phyloP scores from a whole-genome alignment of 352 stramenopile species.

The Stramenopiles sp. region DNA sequence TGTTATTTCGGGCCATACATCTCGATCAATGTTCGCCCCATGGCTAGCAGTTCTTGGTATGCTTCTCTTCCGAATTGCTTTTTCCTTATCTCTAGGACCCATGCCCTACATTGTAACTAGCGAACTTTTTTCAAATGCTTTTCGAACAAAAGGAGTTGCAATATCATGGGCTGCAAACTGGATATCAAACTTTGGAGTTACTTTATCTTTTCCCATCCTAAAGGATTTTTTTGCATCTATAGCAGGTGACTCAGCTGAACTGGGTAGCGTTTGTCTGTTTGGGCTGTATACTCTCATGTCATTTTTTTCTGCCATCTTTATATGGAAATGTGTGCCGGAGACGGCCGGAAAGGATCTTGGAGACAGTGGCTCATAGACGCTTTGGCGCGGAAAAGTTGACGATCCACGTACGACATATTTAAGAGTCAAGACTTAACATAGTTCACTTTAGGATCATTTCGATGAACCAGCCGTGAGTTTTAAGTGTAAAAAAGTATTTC shows the following conservation, averaged over 20 bases:
- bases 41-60: conserved; percentile 13
- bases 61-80: conserved; percentile 9
- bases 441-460: too few species aligned
- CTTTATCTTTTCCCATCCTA: conserved; percentile 12
- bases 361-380: conserved; percentile 12
- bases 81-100: background rate
- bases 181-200: conserved; percentile 11
- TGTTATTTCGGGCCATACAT: background rate
- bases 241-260: conserved; percentile 9
- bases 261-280: conserved; percentile 8
- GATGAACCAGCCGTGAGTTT: too few species aligned
- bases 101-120: conserved; percentile 11
- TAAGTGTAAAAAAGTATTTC: too few species aligned
- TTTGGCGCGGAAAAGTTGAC: too few species aligned
- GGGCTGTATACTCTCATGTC: conserved; percentile 6
- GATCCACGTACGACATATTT: too few species aligned
- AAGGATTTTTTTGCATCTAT: conserved; percentile 14
- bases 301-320: background rate
- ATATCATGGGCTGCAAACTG: conserved; percentile 11
- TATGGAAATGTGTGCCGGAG: conserved; percentile 11
- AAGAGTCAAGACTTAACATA: too few species aligned
- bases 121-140: conserved; percentile 12
- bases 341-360: conserved; percentile 5
- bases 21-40: background rate
- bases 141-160: conserved; percentile 6